Evolutionary conservation across 768 basidiomycete species (phyloP).

Genomic region (Hypholoma fasciculare): DNA sequence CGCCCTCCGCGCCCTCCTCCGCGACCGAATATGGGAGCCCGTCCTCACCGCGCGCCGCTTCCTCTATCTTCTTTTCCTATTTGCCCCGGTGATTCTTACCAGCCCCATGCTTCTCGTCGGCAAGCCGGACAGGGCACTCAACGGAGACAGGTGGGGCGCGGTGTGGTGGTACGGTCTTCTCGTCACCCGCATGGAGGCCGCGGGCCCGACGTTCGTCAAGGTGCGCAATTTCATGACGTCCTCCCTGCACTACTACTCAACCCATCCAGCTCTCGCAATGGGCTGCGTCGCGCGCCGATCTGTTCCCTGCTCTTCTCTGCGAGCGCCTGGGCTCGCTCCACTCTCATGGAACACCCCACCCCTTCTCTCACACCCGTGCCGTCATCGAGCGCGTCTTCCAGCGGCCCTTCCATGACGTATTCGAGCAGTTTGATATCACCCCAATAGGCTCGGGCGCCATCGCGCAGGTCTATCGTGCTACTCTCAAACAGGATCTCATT

Average conservation of each 20-base stretch:
- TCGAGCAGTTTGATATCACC: slow-evolving; percentile 81
- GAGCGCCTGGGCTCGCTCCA: slow-evolving; percentile 83
- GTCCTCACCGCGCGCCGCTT: slow-evolving; percentile 82
- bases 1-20: slow-evolving; percentile 48
- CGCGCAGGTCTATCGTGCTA: slow-evolving; percentile 95
- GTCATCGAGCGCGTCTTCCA: slow-evolving; percentile 87
- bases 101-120: slow-evolving; percentile 84
- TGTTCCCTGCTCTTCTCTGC: slow-evolving; percentile 89
- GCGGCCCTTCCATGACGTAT: slow-evolving; percentile 82
- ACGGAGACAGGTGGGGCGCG: slow-evolving; percentile 88
- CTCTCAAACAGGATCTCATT: slow-evolving; percentile 79
- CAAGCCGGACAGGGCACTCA: slow-evolving; percentile 48
- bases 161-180: slow-evolving; percentile 97
- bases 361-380: slow-evolving; percentile 72
- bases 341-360: slow-evolving; percentile 83
- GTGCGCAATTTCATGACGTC: slow-evolving; percentile 24
- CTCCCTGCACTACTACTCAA: slow-evolving; percentile 10
- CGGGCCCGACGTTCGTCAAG: slow-evolving; percentile 98
- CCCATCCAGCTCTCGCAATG: slow-evolving; percentile 85
- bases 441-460: slow-evolving; percentile 99
- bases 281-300: slow-evolving; percentile 93
- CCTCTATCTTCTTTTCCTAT: slow-evolving; percentile 77
- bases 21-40: slow-evolving; percentile 76
- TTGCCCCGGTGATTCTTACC: slow-evolving; percentile 82
- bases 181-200: slow-evolving; percentile 86